Percentiles rank a stretch among this genome's conserved stretches.
Evolutionary conservation across 768 basidiomycete species (phyloP).

Genomic region (Lentinula edodes): DNA sequence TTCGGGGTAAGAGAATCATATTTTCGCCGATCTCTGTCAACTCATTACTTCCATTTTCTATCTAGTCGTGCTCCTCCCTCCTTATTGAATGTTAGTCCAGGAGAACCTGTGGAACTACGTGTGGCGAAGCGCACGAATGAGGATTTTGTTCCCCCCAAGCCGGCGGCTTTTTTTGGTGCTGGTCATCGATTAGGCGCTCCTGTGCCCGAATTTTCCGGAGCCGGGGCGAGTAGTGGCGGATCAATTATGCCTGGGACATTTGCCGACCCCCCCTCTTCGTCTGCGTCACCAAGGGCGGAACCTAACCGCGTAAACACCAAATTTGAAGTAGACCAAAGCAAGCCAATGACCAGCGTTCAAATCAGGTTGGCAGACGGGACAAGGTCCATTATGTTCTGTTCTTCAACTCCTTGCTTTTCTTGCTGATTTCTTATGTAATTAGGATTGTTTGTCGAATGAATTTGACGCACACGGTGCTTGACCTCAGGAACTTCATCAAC

Average conservation of each 20-base stretch:
- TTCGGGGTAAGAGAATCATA: conserved; percentile 48
- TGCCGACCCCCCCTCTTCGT: conserved; percentile 23
- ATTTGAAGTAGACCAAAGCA: conserved; percentile 78
- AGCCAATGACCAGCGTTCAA: conserved; percentile 87
- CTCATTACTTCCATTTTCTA: too few species aligned
- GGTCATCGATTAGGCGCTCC: conserved; percentile 83
- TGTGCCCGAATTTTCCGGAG: conserved; percentile 38
- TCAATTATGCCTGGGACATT: conserved; percentile 58
- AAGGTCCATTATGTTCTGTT: conserved; percentile 38
- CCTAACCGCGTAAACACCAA: conserved; percentile 37
- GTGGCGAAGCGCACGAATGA: conserved; percentile 67
- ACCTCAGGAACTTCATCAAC: conserved; percentile 84
- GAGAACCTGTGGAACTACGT: conserved; percentile 82
- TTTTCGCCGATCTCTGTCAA: neutral
- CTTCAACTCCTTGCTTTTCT: neutral
- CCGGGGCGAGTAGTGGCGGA: conserved; percentile 7
- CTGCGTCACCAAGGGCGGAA: conserved; percentile 17
- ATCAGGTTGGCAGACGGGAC: conserved; percentile 89
- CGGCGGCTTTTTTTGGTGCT: conserved; percentile 57
- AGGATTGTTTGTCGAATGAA: conserved; percentile 88
- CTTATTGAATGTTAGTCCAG: conserved; percentile 64
- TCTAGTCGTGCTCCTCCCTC: conserved; percentile 71
- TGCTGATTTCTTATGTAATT: neutral
- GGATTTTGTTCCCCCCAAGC: conserved; percentile 59
- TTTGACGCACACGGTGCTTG: conserved; percentile 80